Conservation (phyloP, 2,329 filamentous ascomycete genomes). For the Trichophyton rubrum region DNA sequence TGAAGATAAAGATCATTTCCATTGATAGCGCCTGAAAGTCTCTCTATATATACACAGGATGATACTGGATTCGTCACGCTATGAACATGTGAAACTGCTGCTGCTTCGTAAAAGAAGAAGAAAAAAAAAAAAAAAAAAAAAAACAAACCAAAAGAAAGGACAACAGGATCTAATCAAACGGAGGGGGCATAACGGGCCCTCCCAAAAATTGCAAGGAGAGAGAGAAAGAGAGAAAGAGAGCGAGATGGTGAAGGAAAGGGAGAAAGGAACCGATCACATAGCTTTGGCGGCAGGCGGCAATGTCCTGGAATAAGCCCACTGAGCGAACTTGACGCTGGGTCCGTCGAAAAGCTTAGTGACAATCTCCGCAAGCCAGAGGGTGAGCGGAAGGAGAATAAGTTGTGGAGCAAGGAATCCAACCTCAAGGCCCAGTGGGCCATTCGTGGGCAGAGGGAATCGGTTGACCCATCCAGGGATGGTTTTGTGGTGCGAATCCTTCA, state of each 20-base stretch:
- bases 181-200: neutral
- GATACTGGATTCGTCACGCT: slow-evolving; percentile 1
- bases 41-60: neutral
- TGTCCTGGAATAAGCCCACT: slow-evolving; percentile 44
- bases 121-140: too few relatives aligned
- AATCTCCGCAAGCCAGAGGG: slow-evolving; percentile 46
- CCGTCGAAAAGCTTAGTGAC: slow-evolving; percentile 47
- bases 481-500: slow-evolving; percentile 37
- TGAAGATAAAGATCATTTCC: neutral
- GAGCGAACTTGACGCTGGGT: slow-evolving; percentile 46
- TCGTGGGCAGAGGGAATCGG: slow-evolving; percentile 41
- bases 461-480: slow-evolving; percentile 47
- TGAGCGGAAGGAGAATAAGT: slow-evolving; percentile 47
- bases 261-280: neutral
- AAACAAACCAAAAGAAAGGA: neutral
- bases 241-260: neutral
- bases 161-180: neutral
- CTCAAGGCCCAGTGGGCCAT: slow-evolving; percentile 50
- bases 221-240: neutral
- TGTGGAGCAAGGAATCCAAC: slow-evolving; percentile 48
- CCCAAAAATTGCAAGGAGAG: neutral
- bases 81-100: slow-evolving; percentile 1
- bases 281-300: slow-evolving; percentile 14
- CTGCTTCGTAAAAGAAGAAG: neutral
- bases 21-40: neutral